Base-by-base conservation (phyloP, 306 rosid species). In the Acacia crassicarpa region DNA sequence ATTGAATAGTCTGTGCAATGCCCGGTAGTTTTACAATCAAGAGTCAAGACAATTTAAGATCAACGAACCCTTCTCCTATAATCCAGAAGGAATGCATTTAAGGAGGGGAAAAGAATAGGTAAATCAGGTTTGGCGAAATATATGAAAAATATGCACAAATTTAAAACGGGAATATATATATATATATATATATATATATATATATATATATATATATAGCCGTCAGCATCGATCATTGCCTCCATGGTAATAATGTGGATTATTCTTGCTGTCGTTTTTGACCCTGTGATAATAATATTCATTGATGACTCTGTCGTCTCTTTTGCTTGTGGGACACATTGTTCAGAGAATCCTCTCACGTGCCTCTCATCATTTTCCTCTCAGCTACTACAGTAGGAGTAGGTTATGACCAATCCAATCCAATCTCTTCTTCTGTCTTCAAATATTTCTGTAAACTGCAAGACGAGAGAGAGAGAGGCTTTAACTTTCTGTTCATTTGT, bases 161-260 rank as follows among this genome's bases (percentile, higher is more conserved):
- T 27, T 61, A 10, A 62, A 11, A 62, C 20, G 5, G 3, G 14
- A 4, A 4, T 35, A 4, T 35, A 5, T 35, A 0, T 35, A 6
- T 38, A 1, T 38, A 1, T 38, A 0, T 38, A 0, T 35, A 0
- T 22, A 11, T 35, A 4, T 35, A 4, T 35, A 5, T 35, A 0
- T 35, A 6, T 38, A 1, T 38, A 1, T 38, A 0, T 38, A 0
- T 35, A 0, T 22, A 11, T 22, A 2, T 12, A 27, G 67, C 40
- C 67, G 17, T 27, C 67, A 13, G 4, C 40, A 62, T 16, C 19
- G 38, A 3, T 62, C 4, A 11, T 27, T 12, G 67, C 38, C 38
- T 62, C 1, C 9, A 61, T 14, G 2, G 19, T 62, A 13, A 23
- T 33, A 12, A 62, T 65, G 32, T 65, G 41, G 70, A 10, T 40